Evolutionary conservation across 768 basidiomycete species (phyloP).

Genomic region (Cubamyces sp.): DNA sequence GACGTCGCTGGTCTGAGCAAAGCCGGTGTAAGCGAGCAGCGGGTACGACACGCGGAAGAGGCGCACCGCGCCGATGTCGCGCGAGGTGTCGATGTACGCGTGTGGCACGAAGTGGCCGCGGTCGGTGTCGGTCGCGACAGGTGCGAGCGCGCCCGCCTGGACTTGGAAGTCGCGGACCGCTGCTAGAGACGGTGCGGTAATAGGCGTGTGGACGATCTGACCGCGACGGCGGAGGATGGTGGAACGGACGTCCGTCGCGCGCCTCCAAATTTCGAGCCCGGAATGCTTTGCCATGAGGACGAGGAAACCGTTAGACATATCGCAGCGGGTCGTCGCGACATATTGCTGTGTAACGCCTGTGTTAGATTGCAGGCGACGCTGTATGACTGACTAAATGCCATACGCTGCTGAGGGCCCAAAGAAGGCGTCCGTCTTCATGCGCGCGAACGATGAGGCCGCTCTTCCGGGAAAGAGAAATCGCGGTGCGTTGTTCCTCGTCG

Average conservation of each 20-base stretch:
- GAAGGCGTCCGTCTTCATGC: constrained; percentile 23
- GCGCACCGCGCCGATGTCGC: constrained; percentile 20
- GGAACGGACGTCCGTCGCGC: constrained; percentile 17
- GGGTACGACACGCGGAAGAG: constrained; percentile 23
- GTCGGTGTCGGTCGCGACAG: constrained; percentile 2
- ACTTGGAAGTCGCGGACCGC: constrained; percentile 24
- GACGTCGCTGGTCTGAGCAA: constrained; percentile 16
- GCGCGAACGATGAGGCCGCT: constrained; percentile 22
- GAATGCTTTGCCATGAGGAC: constrained; percentile 24
- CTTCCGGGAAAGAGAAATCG: constrained; percentile 16
- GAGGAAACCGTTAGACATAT: constrained; percentile 25
- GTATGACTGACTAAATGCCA: not conserved
- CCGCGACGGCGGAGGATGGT: not conserved
- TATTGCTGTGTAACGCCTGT: constrained; percentile 9
- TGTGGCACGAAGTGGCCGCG: constrained; percentile 30
- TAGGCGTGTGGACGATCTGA: constrained; percentile 15
- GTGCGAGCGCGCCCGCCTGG: constrained; percentile 11
- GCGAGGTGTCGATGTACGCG: constrained; percentile 26
- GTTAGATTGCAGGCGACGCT: not conserved
- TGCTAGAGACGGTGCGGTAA: constrained; percentile 14
- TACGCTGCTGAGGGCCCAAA: constrained; percentile 28
- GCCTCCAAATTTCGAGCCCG: constrained; percentile 31
- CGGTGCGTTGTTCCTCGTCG: constrained; percentile 26
- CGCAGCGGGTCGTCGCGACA: constrained; percentile 15
- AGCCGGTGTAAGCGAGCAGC: constrained; percentile 18